Conservation (phyloP, 1,139 yeast genomes). For the Hanseniaspora uvarum region DNA sequence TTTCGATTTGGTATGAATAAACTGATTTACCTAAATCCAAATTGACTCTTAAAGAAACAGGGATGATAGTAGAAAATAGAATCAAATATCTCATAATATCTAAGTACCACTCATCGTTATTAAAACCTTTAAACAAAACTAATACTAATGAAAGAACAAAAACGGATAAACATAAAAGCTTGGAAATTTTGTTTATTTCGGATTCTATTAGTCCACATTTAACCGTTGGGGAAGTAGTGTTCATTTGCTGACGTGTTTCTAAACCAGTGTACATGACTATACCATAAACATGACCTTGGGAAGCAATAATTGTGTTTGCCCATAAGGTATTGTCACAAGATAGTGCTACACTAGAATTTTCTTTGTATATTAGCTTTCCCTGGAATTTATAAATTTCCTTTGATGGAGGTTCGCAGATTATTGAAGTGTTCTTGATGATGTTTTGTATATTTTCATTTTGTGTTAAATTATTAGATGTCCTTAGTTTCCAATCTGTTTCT, state of each 20-base stretch:
- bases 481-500: constrained; percentile 96
- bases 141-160: constrained; percentile 64
- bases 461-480: constrained; percentile 65
- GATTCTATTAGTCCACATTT: constrained; percentile 82
- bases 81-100: constrained; percentile 84
- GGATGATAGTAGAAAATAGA: constrained; percentile 87
- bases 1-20: constrained; percentile 89
- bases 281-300: constrained; percentile 74
- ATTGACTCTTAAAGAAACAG: constrained; percentile 88
- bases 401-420: constrained; percentile 67
- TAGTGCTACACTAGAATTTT: constrained; percentile 49
- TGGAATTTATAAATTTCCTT: constrained; percentile 72
- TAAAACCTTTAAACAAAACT: constrained; percentile 73
- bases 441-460: constrained; percentile 46
- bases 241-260: constrained; percentile 90
- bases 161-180: constrained; percentile 78
- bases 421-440: constrained; percentile 39
- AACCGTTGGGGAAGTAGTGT: constrained; percentile 80
- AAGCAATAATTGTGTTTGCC: constrained; percentile 96
- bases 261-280: constrained; percentile 80
- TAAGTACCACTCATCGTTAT: constrained; percentile 65
- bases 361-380: constrained; percentile 56
- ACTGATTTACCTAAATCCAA: constrained; percentile 92
- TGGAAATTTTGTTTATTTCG: constrained; percentile 81
- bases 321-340: constrained; percentile 86